phyloP scores from a whole-genome alignment of 495 filamentous ascomycete genomes.

The Echria macrotheca region DNA sequence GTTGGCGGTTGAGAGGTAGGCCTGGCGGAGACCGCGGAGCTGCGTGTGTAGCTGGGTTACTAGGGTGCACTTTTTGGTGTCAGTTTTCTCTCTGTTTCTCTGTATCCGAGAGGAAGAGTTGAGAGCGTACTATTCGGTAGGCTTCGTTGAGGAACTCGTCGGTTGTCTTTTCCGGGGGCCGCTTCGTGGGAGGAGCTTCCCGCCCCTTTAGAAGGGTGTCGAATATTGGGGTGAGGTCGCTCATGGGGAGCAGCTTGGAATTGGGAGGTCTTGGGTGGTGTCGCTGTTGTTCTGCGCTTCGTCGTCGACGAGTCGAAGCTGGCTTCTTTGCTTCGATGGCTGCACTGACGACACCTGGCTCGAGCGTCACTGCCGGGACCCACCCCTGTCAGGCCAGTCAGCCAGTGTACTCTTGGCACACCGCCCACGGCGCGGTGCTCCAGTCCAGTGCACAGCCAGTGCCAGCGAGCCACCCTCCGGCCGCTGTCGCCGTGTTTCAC shows the following conservation, averaged over 20 bases:
- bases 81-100: background rate
- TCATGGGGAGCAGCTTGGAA: constrained; percentile 37
- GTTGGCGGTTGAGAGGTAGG: constrained; percentile 77
- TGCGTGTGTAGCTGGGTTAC: constrained; percentile 70
- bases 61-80: constrained; percentile 69
- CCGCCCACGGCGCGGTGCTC: too few species aligned
- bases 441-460: background rate
- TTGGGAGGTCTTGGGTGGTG: background rate
- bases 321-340: background rate
- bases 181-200: constrained; percentile 37
- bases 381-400: too few species aligned
- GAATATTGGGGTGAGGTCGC: constrained; percentile 67
- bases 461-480: background rate
- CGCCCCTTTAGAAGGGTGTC: constrained; percentile 60
- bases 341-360: constrained; percentile 2
- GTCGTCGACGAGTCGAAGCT: background rate
- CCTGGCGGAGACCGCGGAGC: constrained; percentile 74
- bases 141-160: constrained; percentile 96
- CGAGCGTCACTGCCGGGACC: background rate
- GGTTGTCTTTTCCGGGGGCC: constrained; percentile 46
- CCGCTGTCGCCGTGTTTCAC: background rate
- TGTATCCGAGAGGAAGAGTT: background rate
- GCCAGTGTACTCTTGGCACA: too few species aligned
- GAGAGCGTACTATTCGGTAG: constrained; percentile 71
- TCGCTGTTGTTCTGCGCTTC: background rate